A percentile compares a stretch with the other conserved stretches of the same genome.
Conservation (phyloP, 2,329 filamentous ascomycete genomes). For the Rhytidhysteron rufulum region DNA sequence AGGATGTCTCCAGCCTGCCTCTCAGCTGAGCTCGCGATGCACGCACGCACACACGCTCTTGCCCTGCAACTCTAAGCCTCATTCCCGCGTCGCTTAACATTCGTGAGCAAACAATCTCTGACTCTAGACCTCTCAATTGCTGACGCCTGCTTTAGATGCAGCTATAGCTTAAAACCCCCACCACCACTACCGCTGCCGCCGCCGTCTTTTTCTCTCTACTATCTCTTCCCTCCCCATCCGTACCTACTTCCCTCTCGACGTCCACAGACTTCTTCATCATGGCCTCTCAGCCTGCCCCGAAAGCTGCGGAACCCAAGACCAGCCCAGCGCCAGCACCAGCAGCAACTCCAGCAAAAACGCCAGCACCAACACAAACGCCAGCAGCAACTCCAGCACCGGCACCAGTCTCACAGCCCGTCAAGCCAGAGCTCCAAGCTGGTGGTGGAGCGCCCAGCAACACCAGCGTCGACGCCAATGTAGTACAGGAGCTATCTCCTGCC, state of each 20-base stretch:
- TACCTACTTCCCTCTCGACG: neutral
- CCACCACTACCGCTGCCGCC: neutral
- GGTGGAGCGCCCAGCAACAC: conserved; percentile 30
- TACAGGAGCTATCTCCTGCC: conserved; percentile 26
- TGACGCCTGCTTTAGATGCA: neutral
- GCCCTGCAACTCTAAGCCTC: too few species aligned
- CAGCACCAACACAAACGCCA: conserved; percentile 4
- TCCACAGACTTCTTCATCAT: conserved; percentile 1
- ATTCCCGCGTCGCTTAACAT: too few species aligned
- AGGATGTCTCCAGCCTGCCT: neutral
- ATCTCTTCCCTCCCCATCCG: neutral
- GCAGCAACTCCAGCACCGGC: conserved; percentile 27
- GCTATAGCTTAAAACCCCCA: neutral
- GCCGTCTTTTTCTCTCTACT: too few species aligned
- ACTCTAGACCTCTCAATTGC: too few species aligned
- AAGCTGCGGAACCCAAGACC: neutral
- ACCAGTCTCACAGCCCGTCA: conserved; percentile 25
- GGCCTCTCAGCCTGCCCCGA: conserved; percentile 1
- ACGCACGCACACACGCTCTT: too few species aligned
- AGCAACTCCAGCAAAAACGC: neutral
- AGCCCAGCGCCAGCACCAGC: neutral
- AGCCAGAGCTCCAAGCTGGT: conserved; percentile 35
- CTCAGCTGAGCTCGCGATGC: too few species aligned
- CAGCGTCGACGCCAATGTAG: conserved; percentile 18
- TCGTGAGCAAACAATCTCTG: too few species aligned